phyloP scores from a whole-genome alignment of 2,329 filamentous ascomycete genomes.

The Amylocarpus encephaloides region DNA sequence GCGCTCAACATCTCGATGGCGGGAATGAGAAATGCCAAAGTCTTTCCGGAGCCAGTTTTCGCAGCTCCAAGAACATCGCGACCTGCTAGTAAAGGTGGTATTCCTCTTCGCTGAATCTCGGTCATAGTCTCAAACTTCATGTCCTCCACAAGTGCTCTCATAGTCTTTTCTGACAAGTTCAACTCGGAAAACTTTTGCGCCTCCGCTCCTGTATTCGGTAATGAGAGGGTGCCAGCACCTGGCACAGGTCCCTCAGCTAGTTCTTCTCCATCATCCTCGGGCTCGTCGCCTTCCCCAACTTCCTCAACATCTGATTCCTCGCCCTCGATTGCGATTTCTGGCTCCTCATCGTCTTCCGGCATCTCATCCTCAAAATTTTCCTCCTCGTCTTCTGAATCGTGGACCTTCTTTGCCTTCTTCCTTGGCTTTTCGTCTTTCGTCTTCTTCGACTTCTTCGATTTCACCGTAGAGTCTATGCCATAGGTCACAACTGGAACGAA shows the following conservation, averaged over 20 bases:
- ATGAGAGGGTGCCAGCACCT: constrained; percentile 18
- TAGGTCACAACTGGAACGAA: constrained; percentile 10
- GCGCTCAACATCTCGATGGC: constrained; percentile 89
- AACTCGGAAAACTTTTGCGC: constrained; percentile 45
- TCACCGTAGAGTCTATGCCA: constrained; percentile 10
- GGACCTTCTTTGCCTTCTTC: constrained; percentile 36
- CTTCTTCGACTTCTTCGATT: constrained; percentile 20
- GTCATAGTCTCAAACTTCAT: constrained; percentile 98
- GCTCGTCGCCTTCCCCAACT: constrained; percentile 12
- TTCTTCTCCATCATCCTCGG: constrained; percentile 16
- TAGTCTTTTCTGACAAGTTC: constrained; percentile 79
- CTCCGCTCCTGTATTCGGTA: constrained; percentile 17
- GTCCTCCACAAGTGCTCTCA: constrained; percentile 70
- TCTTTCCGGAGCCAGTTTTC: constrained; percentile 96
- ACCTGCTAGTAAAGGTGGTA: constrained; percentile 82
- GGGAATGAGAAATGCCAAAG: constrained; percentile 87
- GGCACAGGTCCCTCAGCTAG: constrained; percentile 16
- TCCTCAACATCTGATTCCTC: constrained; percentile 17
- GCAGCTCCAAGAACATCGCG: constrained; percentile 91
- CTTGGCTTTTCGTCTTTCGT: constrained; percentile 21
- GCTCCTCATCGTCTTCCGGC: constrained; percentile 27
- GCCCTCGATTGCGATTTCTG: constrained; percentile 25
- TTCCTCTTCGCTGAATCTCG: constrained; percentile 81
- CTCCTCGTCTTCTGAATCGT: constrained; percentile 26
- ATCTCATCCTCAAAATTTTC: constrained; percentile 25